A percentile compares a stretch with the other conserved stretches of the same genome.
phyloP scores from a whole-genome alignment of 257 asterid species.

The Nicotiana obtusifolia region DNA sequence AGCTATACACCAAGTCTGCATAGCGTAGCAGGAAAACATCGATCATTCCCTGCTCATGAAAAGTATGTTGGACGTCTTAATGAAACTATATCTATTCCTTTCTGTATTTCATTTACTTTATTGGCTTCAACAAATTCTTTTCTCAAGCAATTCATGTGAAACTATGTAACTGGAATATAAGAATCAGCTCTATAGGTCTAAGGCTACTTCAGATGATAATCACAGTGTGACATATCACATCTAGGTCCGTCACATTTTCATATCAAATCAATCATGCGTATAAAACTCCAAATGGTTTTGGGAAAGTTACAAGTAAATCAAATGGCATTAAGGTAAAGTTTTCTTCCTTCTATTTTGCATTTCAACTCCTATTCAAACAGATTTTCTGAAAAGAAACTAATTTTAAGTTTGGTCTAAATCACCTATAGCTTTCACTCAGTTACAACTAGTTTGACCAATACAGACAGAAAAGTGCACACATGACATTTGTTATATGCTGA shows the following conservation, averaged over 20 bases:
- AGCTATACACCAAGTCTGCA: neutral
- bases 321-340: neutral
- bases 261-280: neutral
- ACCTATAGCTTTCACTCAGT: neutral
- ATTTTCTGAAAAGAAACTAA: neutral
- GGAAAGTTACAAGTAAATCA: neutral
- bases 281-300: neutral
- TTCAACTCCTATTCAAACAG: neutral
- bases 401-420: neutral
- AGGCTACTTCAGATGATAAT: no score
- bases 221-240: no score
- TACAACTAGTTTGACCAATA: neutral
- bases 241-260: neutral
- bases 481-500: neutral
- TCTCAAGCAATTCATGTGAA: slow-evolving; percentile 1
- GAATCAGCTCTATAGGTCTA: no score
- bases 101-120: neutral
- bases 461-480: neutral
- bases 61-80: neutral
- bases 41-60: neutral
- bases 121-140: neutral
- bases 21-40: neutral
- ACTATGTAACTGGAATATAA: no score
- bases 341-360: neutral
- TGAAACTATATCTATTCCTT: neutral